Evolutionary conservation across 495 filamentous ascomycete genomes (phyloP).

Genomic region (Hyaloscypha hepaticicola): DNA sequence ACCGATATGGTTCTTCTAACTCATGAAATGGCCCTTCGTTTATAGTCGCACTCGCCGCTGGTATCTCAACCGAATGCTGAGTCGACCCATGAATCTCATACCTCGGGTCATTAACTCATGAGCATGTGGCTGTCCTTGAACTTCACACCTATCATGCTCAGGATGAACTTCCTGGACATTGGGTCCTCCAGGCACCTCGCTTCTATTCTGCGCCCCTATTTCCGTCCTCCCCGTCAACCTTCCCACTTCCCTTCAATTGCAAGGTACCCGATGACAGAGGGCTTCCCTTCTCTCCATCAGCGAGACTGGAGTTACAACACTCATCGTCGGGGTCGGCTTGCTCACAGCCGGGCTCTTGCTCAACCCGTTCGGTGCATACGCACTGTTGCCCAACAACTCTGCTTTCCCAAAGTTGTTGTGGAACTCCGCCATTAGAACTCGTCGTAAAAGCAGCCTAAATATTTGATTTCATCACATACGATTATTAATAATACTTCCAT

Average conservation of each 20-base stretch:
- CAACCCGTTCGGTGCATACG: neutral
- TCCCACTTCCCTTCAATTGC: neutral
- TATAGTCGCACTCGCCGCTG: neutral
- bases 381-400: neutral
- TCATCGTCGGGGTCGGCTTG: neutral
- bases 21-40: neutral
- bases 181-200: neutral
- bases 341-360: neutral
- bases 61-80: neutral
- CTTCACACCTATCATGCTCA: neutral
- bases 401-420: neutral
- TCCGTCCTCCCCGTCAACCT: neutral
- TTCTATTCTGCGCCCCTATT: neutral
- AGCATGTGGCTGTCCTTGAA: neutral
- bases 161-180: neutral
- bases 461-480: neutral
- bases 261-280: neutral
- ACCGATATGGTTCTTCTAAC: neutral
- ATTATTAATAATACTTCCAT: neutral
- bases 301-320: neutral
- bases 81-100: slow-evolving; percentile 7
- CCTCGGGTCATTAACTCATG: neutral
- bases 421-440: too few relatives aligned
- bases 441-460: too few relatives aligned
- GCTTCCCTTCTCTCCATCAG: neutral